Conservation (phyloP, 2,329 filamentous ascomycete genomes). For the Cytospora mali region DNA sequence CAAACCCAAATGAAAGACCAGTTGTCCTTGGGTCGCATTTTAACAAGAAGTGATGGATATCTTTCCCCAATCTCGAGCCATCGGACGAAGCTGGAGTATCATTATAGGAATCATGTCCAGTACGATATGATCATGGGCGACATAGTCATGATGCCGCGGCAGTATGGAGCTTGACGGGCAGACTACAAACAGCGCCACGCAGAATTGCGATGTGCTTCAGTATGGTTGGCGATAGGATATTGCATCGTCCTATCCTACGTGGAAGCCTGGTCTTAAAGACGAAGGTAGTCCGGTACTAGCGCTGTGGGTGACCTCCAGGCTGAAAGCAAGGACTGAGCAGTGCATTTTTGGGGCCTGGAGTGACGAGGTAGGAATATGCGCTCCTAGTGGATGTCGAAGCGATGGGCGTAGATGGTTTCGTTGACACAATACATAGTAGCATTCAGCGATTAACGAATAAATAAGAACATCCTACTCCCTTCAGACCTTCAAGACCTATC, state of each 20-base stretch:
- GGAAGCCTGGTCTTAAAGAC: neutral
- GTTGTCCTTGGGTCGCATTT: neutral
- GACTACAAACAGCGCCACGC: neutral
- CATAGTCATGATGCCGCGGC: neutral
- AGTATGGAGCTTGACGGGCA: neutral
- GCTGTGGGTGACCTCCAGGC: neutral
- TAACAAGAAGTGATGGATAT: neutral
- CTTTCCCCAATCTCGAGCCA: neutral
- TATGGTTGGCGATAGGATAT: neutral
- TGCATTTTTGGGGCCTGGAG: no score
- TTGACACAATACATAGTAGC: neutral
- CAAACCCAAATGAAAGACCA: conserved; percentile 14
- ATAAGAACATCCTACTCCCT: neutral
- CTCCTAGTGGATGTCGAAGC: neutral
- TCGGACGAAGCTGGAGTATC: neutral
- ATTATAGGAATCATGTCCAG: neutral
- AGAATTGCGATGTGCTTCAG: neutral
- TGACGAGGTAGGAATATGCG: neutral
- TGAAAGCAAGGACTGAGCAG: neutral
- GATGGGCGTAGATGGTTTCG: neutral
- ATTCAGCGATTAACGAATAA: neutral
- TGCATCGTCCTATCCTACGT: neutral
- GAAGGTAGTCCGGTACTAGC: neutral
- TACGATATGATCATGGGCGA: neutral
- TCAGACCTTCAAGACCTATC: neutral